These are phyloP conservation scores for Tulasnella sp. DNA, from an alignment of 768 basidiomycete genomes.

Conservation along the genomic window DNA sequence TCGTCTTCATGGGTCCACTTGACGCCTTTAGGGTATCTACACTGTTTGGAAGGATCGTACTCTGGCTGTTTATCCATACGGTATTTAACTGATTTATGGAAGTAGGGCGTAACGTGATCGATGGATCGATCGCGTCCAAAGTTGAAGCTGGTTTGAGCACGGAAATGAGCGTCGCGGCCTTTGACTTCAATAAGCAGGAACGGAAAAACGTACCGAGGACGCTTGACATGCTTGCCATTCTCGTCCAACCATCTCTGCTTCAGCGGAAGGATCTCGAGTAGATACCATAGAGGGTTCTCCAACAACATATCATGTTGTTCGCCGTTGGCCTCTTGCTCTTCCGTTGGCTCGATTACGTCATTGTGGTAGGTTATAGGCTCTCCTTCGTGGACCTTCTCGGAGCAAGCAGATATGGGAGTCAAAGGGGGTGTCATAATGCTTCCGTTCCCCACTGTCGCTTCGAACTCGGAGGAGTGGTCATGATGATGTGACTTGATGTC, in stretches of 20 bases:
- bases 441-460: no score
- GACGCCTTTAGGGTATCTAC: neutral
- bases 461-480: no score
- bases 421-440: no score
- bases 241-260: no score
- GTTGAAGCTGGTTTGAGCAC: neutral
- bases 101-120: neutral
- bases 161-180: neutral
- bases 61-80: neutral
- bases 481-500: no score
- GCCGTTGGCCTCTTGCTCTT: neutral
- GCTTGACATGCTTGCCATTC: no score
- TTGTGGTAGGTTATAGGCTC: neutral
- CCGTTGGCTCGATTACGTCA: neutral
- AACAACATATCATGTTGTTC: no score
- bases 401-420: no score
- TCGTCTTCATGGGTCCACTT: neutral
- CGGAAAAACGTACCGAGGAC: no score
- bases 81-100: neutral
- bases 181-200: no score
- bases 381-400: no score
- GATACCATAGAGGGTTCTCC: neutral
- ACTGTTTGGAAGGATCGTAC: neutral
- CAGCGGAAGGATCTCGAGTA: neutral
- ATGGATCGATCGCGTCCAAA: neutral